These are phyloP conservation scores for Mucor circinelloides DNA, from an alignment of 371 early-diverging fungal species.

Conservation along the genomic window DNA sequence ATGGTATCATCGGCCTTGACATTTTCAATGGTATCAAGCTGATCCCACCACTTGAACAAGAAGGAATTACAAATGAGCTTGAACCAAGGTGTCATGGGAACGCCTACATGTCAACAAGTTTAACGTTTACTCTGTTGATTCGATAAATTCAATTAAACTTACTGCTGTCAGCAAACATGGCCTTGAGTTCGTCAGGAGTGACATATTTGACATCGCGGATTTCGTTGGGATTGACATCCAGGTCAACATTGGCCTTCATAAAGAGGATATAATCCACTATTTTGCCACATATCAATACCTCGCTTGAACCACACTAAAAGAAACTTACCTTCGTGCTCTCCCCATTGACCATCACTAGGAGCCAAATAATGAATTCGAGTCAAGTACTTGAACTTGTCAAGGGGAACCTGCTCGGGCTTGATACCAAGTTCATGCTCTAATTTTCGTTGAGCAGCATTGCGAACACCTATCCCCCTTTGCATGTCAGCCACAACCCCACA, in stretches of 20 bases:
- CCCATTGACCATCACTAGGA: conserved; percentile 94
- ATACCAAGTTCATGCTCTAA: conserved; percentile 97
- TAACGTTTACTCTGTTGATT: neutral
- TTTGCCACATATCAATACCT: neutral
- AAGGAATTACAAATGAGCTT: conserved; percentile 87
- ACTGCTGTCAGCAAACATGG: conserved; percentile 69
- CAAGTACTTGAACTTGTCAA: conserved; percentile 85
- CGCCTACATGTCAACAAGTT: conserved; percentile 31
- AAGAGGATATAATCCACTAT: conserved; percentile 92
- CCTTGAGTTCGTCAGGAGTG: conserved; percentile 76
- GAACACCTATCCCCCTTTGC: conserved; percentile 36
- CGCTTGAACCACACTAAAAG: no score
- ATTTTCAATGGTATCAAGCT: conserved; percentile 71
- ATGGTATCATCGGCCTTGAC: conserved; percentile 75
- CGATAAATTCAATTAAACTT: conserved; percentile 3
- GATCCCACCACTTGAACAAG: conserved; percentile 94
- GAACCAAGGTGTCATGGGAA: conserved; percentile 95
- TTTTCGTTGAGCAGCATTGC: conserved; percentile 78
- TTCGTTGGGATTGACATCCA: conserved; percentile 81
- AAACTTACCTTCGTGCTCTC: conserved; percentile 88
- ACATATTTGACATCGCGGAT: conserved; percentile 80
- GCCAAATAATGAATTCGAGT: conserved; percentile 95
- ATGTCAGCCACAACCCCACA: neutral
- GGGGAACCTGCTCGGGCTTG: conserved; percentile 70
- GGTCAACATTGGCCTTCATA: conserved; percentile 69